These are phyloP conservation scores for Sclerotinia minor DNA, from an alignment of 2,329 filamentous ascomycete species.

Conservation along the genomic window DNA sequence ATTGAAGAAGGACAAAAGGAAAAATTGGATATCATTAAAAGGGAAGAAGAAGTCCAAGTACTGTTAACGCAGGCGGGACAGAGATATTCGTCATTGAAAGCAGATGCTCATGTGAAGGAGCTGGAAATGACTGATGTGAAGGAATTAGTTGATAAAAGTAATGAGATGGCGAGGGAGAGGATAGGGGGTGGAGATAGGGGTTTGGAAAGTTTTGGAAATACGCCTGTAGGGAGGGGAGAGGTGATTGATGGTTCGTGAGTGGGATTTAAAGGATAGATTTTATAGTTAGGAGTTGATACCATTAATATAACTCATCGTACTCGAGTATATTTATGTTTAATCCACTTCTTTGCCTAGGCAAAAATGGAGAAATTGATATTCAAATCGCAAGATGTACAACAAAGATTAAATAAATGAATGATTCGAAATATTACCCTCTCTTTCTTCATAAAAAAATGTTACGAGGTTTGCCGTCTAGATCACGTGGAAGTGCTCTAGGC, in stretches of 20 bases:
- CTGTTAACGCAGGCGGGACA: conserved; percentile 79
- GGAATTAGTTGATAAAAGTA: conserved; percentile 25
- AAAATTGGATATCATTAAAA: conserved; percentile 63
- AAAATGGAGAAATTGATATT: not conserved
- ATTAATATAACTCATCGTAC: not conserved
- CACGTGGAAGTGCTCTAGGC: too few relatives aligned
- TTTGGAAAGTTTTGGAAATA: conserved; percentile 45
- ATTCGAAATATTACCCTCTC: not conserved
- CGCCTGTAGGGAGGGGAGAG: conserved; percentile 38
- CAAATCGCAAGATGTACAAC: not conserved
- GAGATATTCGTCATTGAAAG: conserved; percentile 61
- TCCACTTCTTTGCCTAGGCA: not conserved
- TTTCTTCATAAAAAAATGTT: too few relatives aligned
- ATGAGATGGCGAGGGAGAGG: conserved; percentile 25
- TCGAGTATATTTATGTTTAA: not conserved
- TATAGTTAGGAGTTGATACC: not conserved
- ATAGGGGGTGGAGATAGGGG: conserved; percentile 38
- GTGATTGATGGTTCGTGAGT: conserved; percentile 35
- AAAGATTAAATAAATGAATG: not conserved
- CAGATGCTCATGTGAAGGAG: conserved; percentile 44
- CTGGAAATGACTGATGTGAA: conserved; percentile 31
- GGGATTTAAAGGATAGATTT: not conserved
- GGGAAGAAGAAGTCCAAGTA: conserved; percentile 78
- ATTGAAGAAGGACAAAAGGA: conserved; percentile 69
- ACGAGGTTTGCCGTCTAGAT: too few relatives aligned